Base-by-base conservation (phyloP, 2,329 filamentous ascomycete genomes). In the Ophiostoma ulmi region DNA sequence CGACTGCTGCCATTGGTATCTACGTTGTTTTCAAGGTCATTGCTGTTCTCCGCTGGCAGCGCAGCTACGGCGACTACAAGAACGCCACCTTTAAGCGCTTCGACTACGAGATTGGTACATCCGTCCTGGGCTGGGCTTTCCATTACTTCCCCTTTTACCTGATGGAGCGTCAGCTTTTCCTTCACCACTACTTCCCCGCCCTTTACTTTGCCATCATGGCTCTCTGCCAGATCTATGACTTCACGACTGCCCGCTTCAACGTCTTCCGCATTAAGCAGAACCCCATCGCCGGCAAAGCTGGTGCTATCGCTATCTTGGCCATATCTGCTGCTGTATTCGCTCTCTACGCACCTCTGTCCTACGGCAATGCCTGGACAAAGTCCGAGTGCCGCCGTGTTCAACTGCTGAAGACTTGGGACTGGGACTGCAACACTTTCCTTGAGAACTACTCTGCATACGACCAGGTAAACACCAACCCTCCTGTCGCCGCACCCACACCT, bases 61-160 rank as follows among this genome's bases (percentile, higher is more conserved):
- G 95, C 77, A 94, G 89, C 79, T 98, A 85, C 85, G 86, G 88
- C 75, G 95, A 99, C 81, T 98, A 99, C 80, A 82, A 86, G 72
- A 89, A 91, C 78, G 80, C 88, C 67, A 91, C 87, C 55, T 97
- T 98, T 85, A 97, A 97, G 83, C 92, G 95, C 71, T 99, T 98
- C 79, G 95, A 98, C 81, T 98, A 97, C 78, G 95, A 99, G 81
- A 88, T 98, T 72, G 95, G 95, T 73, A 92, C 89, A 69, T 93
- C 89, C 22, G 91, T 97, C 41, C 87, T 99, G 10, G 95, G 91
- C 75, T 99, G 95, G 95, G 93, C 92, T 67, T 90, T 99, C 80
- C 95, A 99, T 81, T 99, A 97, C 84, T 98, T 99, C 85, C 95
- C 95, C 13, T 99, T 99, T 84, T 99, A 89, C 83, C 87, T 99